Percentiles rank a stretch among this genome's conserved stretches.
Conservation (phyloP, 2,329 filamentous ascomycete genomes). For the Diplocarpon mali region DNA sequence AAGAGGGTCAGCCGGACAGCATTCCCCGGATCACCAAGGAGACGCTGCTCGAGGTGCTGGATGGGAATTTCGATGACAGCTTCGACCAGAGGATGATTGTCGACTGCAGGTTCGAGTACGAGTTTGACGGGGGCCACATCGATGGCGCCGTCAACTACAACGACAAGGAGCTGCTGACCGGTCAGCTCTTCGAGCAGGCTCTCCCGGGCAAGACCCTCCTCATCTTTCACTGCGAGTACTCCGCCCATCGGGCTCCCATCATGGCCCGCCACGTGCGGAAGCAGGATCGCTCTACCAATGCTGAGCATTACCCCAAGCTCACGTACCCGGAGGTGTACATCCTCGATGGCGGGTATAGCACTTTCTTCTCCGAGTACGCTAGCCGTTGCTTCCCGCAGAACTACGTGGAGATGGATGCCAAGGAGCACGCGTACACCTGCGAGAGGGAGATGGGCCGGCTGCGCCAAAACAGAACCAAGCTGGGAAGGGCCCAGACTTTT, state of each 20-base stretch:
- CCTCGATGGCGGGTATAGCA: slow-evolving; percentile 89
- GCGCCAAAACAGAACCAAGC: slow-evolving; percentile 71
- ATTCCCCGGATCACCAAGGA: slow-evolving; percentile 77
- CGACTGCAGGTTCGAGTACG: slow-evolving; percentile 97
- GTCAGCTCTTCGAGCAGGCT: slow-evolving; percentile 60
- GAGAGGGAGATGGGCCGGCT: slow-evolving; percentile 91
- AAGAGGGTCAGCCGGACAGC: slow-evolving; percentile 70
- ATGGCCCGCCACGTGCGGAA: slow-evolving; percentile 93
- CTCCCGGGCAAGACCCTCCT: slow-evolving; percentile 65
- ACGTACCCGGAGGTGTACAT: slow-evolving; percentile 98
- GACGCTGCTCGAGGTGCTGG: slow-evolving; percentile 77
- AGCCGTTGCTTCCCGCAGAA: slow-evolving; percentile 83
- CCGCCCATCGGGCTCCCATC: slow-evolving; percentile 85
- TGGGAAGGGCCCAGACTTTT: slow-evolving; percentile 84
- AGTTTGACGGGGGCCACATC: slow-evolving; percentile 95
- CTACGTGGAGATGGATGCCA: slow-evolving; percentile 92
- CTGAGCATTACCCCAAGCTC: slow-evolving; percentile 73
- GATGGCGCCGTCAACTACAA: slow-evolving; percentile 91
- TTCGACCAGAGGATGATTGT: slow-evolving; percentile 81
- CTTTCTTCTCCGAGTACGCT: slow-evolving; percentile 73
- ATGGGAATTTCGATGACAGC: slow-evolving; percentile 65
- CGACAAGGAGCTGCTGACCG: slow-evolving; percentile 79
- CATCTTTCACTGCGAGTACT: slow-evolving; percentile 97
- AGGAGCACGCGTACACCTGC: slow-evolving; percentile 84
- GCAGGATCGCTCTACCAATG: slow-evolving; percentile 76